Evolutionary conservation across 177 flowering plant species (phyloP).

Genomic region (Vitis hybrid): DNA sequence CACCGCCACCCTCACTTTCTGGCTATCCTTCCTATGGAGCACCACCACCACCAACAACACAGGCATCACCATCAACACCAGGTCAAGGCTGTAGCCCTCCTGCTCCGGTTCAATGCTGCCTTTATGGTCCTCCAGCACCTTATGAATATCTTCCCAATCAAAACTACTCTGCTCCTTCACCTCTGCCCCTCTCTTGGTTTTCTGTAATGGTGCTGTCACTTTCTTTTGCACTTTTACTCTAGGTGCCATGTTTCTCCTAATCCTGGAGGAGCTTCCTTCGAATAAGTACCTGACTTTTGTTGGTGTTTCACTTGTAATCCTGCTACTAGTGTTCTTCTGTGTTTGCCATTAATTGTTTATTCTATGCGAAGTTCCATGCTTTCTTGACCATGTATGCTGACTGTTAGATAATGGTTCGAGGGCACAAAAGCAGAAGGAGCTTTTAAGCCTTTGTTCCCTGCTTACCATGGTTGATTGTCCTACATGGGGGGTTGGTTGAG

Average conservation of each 20-base stretch:
- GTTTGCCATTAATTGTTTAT: not conserved
- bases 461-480: too few species aligned
- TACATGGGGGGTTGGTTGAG: too few species aligned
- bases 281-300: not conserved
- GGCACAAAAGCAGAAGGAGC: not conserved
- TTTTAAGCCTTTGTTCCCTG: not conserved
- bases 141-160: slow-evolving; percentile 19
- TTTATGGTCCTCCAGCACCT: slow-evolving; percentile 23
- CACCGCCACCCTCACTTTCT: slow-evolving; percentile 10
- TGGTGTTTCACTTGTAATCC: not conserved
- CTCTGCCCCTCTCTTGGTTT: not conserved
- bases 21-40: slow-evolving; percentile 21
- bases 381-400: not conserved
- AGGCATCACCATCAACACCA: not conserved
- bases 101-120: slow-evolving; percentile 23
- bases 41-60: slow-evolving; percentile 16
- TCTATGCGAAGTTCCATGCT: too few species aligned
- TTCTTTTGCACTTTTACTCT: slow-evolving; percentile 9
- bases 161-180: slow-evolving; percentile 4
- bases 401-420: not conserved
- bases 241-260: not conserved
- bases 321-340: not conserved
- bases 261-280: not conserved
- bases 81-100: slow-evolving; percentile 26
- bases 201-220: slow-evolving; percentile 5